These are phyloP conservation scores for Edaphochlamys debaryana DNA, from an alignment of 139 green algal genomes.

Conservation along the genomic window DNA sequence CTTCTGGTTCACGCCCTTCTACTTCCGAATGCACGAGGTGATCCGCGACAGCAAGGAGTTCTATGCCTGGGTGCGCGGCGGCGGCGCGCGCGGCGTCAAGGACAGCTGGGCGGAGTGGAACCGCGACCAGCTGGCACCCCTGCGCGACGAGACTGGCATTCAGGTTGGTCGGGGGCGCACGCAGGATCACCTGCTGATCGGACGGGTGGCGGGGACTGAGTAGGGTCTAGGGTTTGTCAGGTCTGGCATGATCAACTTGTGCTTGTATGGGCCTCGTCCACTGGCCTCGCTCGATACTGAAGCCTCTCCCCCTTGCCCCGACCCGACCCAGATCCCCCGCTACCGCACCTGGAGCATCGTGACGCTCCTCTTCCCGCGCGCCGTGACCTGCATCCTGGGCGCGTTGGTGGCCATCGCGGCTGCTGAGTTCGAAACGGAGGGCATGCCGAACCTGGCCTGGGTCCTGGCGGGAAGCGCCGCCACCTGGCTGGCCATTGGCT, in stretches of 20 bases:
- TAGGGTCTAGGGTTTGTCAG: too few species aligned
- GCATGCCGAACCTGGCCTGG: not conserved
- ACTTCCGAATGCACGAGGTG: constrained; percentile 51
- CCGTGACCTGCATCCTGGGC: not conserved
- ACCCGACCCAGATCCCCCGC: not conserved
- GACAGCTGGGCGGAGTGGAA: not conserved
- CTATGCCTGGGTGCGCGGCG: not conserved
- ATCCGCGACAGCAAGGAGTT: not conserved
- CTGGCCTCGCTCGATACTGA: too few species aligned
- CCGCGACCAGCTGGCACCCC: not conserved
- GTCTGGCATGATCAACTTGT: too few species aligned
- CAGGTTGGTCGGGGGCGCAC: not conserved
- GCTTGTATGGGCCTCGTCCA: too few species aligned
- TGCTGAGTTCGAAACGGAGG: not conserved
- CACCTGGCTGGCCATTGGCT: not conserved
- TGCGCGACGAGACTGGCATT: not conserved
- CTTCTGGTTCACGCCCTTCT: constrained; percentile 82
- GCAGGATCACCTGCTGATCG: not conserved
- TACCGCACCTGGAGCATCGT: not conserved
- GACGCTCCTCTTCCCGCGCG: not conserved
- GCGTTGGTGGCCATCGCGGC: not conserved
- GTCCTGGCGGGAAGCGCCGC: not conserved
- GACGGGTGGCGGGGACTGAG: too few species aligned
- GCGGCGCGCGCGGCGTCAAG: not conserved
- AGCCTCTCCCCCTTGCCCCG: too few species aligned